Evolutionary conservation across 1,284 basidiomycete genomes (phyloP).

Genomic region (Wolfiporia cocos): DNA sequence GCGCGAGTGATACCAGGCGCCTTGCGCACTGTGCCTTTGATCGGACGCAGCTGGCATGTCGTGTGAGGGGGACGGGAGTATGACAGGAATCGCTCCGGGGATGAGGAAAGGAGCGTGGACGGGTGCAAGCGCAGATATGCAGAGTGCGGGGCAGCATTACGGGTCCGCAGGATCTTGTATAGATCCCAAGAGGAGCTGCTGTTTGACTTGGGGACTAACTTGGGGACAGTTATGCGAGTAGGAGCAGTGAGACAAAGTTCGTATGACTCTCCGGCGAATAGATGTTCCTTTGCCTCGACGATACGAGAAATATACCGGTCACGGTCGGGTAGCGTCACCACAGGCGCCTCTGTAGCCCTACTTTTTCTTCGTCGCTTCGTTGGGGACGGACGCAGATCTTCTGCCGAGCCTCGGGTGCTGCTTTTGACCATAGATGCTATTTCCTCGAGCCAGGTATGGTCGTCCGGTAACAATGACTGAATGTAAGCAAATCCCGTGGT

Average conservation of each 20-base stretch:
- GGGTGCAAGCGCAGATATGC: conserved; percentile 73
- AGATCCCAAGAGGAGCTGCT: conserved; percentile 58
- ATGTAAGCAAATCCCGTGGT: conserved; percentile 43
- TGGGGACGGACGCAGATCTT: background rate
- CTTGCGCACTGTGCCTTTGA: conserved; percentile 88
- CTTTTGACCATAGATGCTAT: conserved; percentile 26
- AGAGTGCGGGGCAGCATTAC: conserved; percentile 91
- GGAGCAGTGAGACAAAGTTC: conserved; percentile 91
- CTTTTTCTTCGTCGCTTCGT: conserved; percentile 2
- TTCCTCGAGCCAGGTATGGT: conserved; percentile 50
- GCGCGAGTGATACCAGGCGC: conserved; percentile 54
- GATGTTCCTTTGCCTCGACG: conserved; percentile 65
- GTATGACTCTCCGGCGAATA: conserved; percentile 90
- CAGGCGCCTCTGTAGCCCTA: conserved; percentile 18
- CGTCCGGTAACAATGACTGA: conserved; percentile 58
- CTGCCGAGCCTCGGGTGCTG: conserved; percentile 2
- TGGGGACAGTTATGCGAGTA: conserved; percentile 45
- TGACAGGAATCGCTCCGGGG: conserved; percentile 93
- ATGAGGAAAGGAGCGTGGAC: conserved; percentile 70
- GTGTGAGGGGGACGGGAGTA: conserved; percentile 61
- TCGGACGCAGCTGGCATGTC: conserved; percentile 84
- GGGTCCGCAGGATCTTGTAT: conserved; percentile 64
- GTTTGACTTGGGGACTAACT: conserved; percentile 19
- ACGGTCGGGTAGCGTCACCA: conserved; percentile 47
- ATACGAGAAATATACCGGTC: conserved; percentile 70